Evolutionary conservation across 1,139 yeast genomes (phyloP), one percentile per base, ranked within the genome.

Genomic region (Suhomyces taliae): DNA sequence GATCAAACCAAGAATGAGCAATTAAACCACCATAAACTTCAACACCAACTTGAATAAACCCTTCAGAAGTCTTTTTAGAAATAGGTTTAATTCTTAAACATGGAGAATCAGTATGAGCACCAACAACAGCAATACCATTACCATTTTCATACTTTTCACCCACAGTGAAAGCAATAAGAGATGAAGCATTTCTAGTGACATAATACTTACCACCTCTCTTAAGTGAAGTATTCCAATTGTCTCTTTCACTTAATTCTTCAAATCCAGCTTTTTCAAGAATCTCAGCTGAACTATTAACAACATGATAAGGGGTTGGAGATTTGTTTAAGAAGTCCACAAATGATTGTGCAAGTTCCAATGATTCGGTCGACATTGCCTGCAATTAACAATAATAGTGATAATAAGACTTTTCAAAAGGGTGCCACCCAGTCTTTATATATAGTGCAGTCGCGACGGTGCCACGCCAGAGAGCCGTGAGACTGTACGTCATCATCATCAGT

Each of bases 31-130:
- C 99, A 60, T 93, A 93, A 43, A 85, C 82, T 65, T 93, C 99
- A 6, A 93, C 96, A 36, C 97, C 98, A 24, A 93, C 83, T 65
- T 91, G 97, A 52, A 83, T 78, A 58, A 85, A 93, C 0, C 96
- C 96, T 57, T 87, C 91, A 11, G 78, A 71, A 8, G 74, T 67
- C 59, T 82, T 82, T 59, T 84, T 82, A 29, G 96, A 88, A 39
- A 87, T 75, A n/a, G 99, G 99, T 69, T 93, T 93, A 57, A 93
- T 82, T 59, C 96, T 76, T 54, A 91, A 75, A 44, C 90, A 84
- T n/a, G 99, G 99, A 8, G 96, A 87, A 64, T 93, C 99, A 0
- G 97, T 90, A 62, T 90, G 97, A 5, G 96, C 96, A 29, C 98
- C 99, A 37, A 90, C 85, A 49, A 93, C 85, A 7, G 97, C 83